phyloP scores from a whole-genome alignment of 2,329 filamentous ascomycete species.

The Escovopsis weberi region DNA sequence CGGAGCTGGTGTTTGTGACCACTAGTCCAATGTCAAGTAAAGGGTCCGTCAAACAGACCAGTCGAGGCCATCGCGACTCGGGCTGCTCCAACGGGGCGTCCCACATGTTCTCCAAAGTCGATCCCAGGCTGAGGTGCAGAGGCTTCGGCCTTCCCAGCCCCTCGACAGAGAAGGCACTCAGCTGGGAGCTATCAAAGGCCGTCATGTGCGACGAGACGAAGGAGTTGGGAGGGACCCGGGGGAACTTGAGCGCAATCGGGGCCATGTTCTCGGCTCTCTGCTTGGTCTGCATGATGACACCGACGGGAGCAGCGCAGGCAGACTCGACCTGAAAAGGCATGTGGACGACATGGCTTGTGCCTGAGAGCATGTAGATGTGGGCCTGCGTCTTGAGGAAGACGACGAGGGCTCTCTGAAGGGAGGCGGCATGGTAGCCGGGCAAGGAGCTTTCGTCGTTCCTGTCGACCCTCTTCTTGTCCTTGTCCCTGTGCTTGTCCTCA shows the following conservation, averaged over 20 bases:
- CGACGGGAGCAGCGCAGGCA: conserved; percentile 67
- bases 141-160: conserved; percentile 40
- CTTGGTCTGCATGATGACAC: conserved; percentile 77
- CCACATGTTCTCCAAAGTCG: conserved; percentile 44
- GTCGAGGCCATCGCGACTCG: conserved; percentile 51
- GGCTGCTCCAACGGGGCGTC: conserved; percentile 36
- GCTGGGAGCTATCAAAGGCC: conserved; percentile 34
- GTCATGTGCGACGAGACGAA: conserved; percentile 59
- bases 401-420: conserved; percentile 56
- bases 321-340: conserved; percentile 89
- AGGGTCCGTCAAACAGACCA: conserved; percentile 77
- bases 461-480: background rate
- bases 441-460: background rate
- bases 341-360: conserved; percentile 77
- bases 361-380: conserved; percentile 82
- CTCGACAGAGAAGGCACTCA: conserved; percentile 41
- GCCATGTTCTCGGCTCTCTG: conserved; percentile 35
- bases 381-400: conserved; percentile 87
- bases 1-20: conserved; percentile 38
- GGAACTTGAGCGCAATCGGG: conserved; percentile 40
- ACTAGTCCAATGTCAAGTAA: conserved; percentile 75
- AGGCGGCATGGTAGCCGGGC: conserved; percentile 5
- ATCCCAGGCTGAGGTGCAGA: conserved; percentile 35
- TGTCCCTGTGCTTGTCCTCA: too few relatives aligned
- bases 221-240: conserved; percentile 62